Base-by-base conservation (phyloP, 2,329 filamentous ascomycete species). In the Orbilia ellipsospora region DNA sequence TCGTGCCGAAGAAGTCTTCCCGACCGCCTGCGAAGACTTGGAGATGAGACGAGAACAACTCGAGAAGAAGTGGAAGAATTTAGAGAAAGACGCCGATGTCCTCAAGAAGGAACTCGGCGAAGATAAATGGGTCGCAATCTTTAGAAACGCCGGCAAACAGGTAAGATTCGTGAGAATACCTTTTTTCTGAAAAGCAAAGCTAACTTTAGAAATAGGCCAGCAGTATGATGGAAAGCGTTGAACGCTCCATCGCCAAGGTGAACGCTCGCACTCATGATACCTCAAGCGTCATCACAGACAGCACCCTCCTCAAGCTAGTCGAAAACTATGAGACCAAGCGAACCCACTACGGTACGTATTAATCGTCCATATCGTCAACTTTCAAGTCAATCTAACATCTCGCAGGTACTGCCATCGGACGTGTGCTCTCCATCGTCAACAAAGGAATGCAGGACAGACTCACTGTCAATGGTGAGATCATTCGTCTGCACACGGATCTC, bases 281-380 rank as follows among this genome's bases (percentile, higher is more conserved):
- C 2, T 85, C 97, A 15, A 92, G 96, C 72, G 86, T 88, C 10
- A 90, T 68, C 57, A 65, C 78, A 36, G 79, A 80, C 20, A 75
- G 70, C 23, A 70, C 90, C 6, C 87, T 95, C 83, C 85, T 86
- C 75, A 96, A 95, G 83, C 94, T 93, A 82, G 89, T 96, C 50
- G 93, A 97, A 82, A 96, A 88, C 79, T 99, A 97, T 82, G 94
- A 97, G 81, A 92, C 92, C 51, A 99, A 98, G 85, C 96, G 94
- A 82, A 89, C 89, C 73, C 94, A 98, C 81, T 99, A 98, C 80
- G 91, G 79, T 80, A 77, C 56, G 51, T 16, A 36, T 50, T 26
- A 16, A 52, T 15, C 44, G 23, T 12, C 26, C 23, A 44, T 26
- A 18, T 40, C 23, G 23, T 23, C 4, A 23, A 23, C 4, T 8